Conservation (phyloP, 192 early-diverging fungal genomes). For the Coemansia sp. region DNA sequence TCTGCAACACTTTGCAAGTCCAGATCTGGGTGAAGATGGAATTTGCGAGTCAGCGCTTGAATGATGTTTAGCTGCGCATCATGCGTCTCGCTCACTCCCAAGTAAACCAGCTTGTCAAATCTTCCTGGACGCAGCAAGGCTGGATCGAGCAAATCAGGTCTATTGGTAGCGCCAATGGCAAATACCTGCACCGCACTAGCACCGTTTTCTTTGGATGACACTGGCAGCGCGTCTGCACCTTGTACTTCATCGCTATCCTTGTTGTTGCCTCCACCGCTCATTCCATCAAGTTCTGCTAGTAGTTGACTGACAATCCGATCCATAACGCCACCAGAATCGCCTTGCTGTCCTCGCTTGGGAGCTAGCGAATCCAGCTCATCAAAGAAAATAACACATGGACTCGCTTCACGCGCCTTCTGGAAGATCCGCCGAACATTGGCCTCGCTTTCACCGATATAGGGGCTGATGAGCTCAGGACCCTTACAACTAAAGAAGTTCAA, state of each 20-base stretch:
- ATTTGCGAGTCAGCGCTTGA: slow-evolving; percentile 93
- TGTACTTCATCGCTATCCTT: slow-evolving; percentile 20
- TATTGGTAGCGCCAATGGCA: slow-evolving; percentile 98
- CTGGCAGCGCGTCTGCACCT: slow-evolving; percentile 39
- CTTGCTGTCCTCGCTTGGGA: slow-evolving; percentile 95
- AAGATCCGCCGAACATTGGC: slow-evolving; percentile 96
- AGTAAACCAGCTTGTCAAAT: slow-evolving; percentile 95
- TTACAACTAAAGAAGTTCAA: slow-evolving; percentile 99
- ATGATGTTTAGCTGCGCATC: slow-evolving; percentile 85
- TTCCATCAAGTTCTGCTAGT: slow-evolving; percentile 94
- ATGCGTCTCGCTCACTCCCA: slow-evolving; percentile 91
- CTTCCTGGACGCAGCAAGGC: slow-evolving; percentile 92
- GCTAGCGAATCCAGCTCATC: slow-evolving; percentile 99
- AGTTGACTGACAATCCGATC: slow-evolving; percentile 97
- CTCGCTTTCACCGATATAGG: slow-evolving; percentile 99
- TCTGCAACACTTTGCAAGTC: slow-evolving; percentile 75
- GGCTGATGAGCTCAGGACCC: slow-evolving; percentile 96
- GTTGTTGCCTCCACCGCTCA: slow-evolving; percentile 58
- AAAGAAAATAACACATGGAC: slow-evolving; percentile 98
- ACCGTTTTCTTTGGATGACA: slow-evolving; percentile 14
- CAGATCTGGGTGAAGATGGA: slow-evolving; percentile 78
- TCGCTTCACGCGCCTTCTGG: slow-evolving; percentile 92
- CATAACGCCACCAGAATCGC: slow-evolving; percentile 99
- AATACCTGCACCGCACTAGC: slow-evolving; percentile 67
- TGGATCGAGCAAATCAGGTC: slow-evolving; percentile 94